A percentile compares a stretch with the other conserved stretches of the same genome.
Evolutionary conservation across 169 alveolate genomes (phyloP).

Genomic region (Plasmodium malariae): DNA sequence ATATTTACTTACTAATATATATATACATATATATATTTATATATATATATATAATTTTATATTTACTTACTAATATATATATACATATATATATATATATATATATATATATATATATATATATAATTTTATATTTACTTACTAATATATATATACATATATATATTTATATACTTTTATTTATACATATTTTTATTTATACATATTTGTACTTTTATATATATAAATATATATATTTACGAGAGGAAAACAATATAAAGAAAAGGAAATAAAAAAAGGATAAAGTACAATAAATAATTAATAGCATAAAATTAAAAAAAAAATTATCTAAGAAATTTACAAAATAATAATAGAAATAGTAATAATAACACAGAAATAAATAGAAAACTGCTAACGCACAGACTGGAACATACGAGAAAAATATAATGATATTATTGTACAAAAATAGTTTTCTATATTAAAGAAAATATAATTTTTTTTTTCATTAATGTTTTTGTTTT

Average conservation of each 20-base stretch:
- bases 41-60: no score
- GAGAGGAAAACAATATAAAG: neutral
- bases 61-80: no score
- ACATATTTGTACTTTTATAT: no score
- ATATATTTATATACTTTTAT: no score
- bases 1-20: no score
- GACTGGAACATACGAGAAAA: neutral
- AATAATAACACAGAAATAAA: neutral
- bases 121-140: no score
- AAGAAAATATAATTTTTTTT: neutral
- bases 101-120: no score
- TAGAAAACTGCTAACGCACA: neutral
- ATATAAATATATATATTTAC: no score
- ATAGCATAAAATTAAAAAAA: neutral
- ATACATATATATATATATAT: no score
- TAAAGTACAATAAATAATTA: constrained; percentile 11
- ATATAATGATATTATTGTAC: constrained; percentile 22
- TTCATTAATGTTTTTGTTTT: constrained; percentile 36
- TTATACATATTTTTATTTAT: no score
- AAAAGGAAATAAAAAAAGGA: neutral
- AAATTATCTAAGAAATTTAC: neutral
- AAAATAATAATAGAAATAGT: constrained; percentile 17
- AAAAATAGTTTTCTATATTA: neutral
- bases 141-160: no score
- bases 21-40: no score